phyloP scores from a whole-genome alignment of 345 rosid species.

The Eucalyptus pauciflora region DNA sequence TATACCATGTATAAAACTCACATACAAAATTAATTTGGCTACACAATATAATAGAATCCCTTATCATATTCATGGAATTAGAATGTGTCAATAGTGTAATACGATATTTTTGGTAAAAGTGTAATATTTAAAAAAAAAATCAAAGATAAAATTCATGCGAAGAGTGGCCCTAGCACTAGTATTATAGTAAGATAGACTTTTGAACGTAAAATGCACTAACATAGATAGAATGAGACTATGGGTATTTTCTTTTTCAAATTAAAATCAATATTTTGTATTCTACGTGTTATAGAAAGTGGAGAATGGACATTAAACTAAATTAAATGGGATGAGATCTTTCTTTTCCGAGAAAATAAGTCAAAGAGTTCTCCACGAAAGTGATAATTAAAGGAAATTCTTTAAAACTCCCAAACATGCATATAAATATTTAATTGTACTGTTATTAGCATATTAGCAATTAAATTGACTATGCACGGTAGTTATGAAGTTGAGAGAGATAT shows the following conservation, averaged over 20 bases:
- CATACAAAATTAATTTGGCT: background rate
- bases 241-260: background rate
- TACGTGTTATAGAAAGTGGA: background rate
- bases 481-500: background rate
- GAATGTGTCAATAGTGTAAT: background rate
- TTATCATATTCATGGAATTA: background rate
- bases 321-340: background rate
- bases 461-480: background rate
- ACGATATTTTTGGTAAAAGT: background rate
- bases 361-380: background rate
- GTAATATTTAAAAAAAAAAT: background rate
- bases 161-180: background rate
- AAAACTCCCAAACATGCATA: background rate
- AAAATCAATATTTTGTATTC: background rate
- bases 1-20: background rate
- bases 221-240: background rate
- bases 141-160: background rate
- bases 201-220: background rate
- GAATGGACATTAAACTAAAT: background rate
- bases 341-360: background rate
- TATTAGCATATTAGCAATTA: background rate
- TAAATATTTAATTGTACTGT: background rate
- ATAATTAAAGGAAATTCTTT: background rate
- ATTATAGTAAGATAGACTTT: background rate
- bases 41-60: background rate